Evolutionary conservation across 1,284 basidiomycete species (phyloP).

Genomic region (Pseudozyma tsukubaensis): DNA sequence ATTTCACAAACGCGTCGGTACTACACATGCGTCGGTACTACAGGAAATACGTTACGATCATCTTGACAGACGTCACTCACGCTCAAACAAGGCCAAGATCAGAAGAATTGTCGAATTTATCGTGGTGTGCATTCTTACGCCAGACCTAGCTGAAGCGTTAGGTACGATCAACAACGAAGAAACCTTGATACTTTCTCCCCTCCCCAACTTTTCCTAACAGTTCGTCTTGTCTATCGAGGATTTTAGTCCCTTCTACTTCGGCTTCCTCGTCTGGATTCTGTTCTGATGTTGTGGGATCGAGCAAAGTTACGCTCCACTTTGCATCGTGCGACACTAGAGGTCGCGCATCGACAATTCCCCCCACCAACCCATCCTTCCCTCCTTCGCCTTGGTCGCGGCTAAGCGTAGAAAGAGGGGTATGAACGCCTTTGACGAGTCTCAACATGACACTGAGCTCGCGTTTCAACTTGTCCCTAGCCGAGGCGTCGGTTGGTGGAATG

Average conservation of each 20-base stretch:
- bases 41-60: too few species aligned
- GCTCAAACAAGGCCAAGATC: too few species aligned
- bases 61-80: too few species aligned
- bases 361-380: background rate
- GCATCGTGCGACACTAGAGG: slow-evolving; percentile 14
- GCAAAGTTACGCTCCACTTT: slow-evolving; percentile 2
- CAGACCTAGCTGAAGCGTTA: background rate
- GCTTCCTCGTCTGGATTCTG: background rate
- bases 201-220: slow-evolving; percentile 8
- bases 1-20: too few species aligned
- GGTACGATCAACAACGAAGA: slow-evolving; percentile 37
- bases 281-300: background rate
- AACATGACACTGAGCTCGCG: slow-evolving; percentile 18
- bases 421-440: slow-evolving; percentile 26
- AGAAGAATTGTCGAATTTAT: background rate
- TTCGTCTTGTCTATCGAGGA: slow-evolving; percentile 15
- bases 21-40: too few species aligned
- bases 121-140: background rate
- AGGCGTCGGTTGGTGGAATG: slow-evolving; percentile 7
- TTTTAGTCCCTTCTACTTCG: background rate
- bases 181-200: slow-evolving; percentile 12
- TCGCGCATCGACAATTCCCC: slow-evolving; percentile 12
- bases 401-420: background rate
- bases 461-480: slow-evolving; percentile 23
- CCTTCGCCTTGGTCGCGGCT: background rate